A percentile compares a stretch with the other conserved stretches of the same genome.
phyloP scores from a whole-genome alignment of 495 filamentous ascomycete genomes.

The Aspergillus mulundensis region DNA sequence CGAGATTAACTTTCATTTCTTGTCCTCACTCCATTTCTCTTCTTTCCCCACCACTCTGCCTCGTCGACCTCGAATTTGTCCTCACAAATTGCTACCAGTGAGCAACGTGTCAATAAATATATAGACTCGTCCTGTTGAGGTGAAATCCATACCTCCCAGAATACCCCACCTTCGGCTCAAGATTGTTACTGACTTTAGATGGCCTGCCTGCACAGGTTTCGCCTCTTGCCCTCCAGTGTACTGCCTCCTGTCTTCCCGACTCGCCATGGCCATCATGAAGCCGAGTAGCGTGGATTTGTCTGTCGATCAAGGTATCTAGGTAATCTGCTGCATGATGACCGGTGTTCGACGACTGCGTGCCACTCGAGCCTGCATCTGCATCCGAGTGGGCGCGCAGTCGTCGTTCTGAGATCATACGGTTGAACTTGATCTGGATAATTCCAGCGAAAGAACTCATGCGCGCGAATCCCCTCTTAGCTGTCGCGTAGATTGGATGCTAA shows the following conservation, averaged over 20 bases:
- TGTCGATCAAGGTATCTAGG: slow-evolving; percentile 48
- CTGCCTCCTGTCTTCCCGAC: slow-evolving; percentile 23
- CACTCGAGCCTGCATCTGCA: not conserved
- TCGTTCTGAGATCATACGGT: slow-evolving; percentile 59
- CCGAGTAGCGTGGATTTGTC: slow-evolving; percentile 43
- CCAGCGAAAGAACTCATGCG: slow-evolving; percentile 60
- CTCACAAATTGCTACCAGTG: not conserved
- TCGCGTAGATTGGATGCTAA: slow-evolving; percentile 22
- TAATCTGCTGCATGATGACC: slow-evolving; percentile 46
- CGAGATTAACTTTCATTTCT: not conserved
- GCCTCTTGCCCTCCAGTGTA: slow-evolving; percentile 23
- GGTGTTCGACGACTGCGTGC: slow-evolving; percentile 39
- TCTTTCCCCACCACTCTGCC: not conserved
- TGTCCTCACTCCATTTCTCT: not conserved
- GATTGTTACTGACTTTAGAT: slow-evolving; percentile 2
- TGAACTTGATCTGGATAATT: slow-evolving; percentile 61
- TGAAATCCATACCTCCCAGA: slow-evolving; percentile 1
- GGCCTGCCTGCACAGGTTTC: slow-evolving; percentile 1
- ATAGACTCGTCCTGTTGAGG: not conserved
- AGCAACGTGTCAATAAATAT: not conserved
- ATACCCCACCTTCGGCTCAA: not conserved
- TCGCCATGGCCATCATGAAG: slow-evolving; percentile 34
- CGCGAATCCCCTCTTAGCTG: slow-evolving; percentile 20
- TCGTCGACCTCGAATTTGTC: not conserved
- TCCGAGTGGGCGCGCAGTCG: slow-evolving; percentile 13